Evolutionary conservation across 345 rosid species (phyloP).

Genomic region (Salix udensis): DNA sequence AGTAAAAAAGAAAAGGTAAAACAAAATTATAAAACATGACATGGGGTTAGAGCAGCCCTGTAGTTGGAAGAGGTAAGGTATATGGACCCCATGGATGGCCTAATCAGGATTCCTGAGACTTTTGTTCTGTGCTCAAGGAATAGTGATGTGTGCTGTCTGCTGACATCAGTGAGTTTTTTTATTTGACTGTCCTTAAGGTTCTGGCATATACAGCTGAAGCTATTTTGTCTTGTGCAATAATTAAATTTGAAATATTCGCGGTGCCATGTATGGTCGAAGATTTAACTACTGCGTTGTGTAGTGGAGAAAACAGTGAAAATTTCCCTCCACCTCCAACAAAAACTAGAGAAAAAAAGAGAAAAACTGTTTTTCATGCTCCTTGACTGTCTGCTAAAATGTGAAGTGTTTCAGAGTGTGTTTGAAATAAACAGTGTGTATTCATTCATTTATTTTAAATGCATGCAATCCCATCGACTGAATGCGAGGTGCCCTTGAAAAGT

Average conservation of each 20-base stretch:
- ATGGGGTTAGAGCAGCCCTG: neutral
- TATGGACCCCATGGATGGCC: constrained; percentile 12
- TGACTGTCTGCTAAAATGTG: too few species aligned
- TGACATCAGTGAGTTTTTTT: constrained; percentile 14
- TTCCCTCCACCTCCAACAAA: neutral
- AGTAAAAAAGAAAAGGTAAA: neutral
- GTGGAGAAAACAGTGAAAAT: neutral
- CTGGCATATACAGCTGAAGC: constrained; percentile 8
- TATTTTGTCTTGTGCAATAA: neutral
- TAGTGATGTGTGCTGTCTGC: neutral
- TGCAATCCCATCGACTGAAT: neutral
- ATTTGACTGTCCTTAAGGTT: constrained; percentile 10
- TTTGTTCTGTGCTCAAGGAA: constrained; percentile 14
- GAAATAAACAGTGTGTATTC: neutral
- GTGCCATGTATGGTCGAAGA: neutral
- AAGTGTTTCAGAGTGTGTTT: neutral
- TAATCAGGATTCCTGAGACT: constrained; percentile 15
- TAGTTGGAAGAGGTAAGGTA: neutral
- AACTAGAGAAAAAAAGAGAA: too few species aligned
- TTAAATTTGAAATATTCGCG: neutral
- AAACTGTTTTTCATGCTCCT: too few species aligned
- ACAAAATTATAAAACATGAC: neutral
- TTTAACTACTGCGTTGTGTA: neutral
- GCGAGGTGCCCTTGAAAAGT: constrained; percentile 3
- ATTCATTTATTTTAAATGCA: too few species aligned